phyloP scores from a whole-genome alignment of 2,329 filamentous ascomycete genomes.

The Aspergillus viridinutans region DNA sequence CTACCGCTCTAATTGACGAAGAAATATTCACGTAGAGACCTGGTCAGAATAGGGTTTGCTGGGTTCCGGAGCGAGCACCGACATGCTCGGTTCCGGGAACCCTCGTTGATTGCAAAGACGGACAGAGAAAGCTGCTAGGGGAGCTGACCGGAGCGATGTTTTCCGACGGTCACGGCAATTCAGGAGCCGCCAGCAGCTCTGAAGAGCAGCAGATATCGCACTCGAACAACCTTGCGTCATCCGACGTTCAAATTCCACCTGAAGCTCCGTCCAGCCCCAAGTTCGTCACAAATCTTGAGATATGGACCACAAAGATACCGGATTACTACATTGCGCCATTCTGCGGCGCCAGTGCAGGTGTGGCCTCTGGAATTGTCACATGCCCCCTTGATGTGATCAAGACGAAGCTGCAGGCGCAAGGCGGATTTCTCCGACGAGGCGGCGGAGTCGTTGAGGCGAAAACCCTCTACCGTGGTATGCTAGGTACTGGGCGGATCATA shows the following conservation, averaged over 20 bases:
- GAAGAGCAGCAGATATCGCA: slow-evolving; percentile 25
- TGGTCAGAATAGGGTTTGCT: slow-evolving; percentile 19
- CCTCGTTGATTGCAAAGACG: slow-evolving; percentile 37
- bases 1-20: slow-evolving; percentile 1
- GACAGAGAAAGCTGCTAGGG: slow-evolving; percentile 36
- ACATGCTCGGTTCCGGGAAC: slow-evolving; percentile 40
- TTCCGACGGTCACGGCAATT: slow-evolving; percentile 41
- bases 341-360: slow-evolving; percentile 81
- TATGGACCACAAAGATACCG: slow-evolving; percentile 48
- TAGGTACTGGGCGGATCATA: slow-evolving; percentile 82
- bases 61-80: slow-evolving; percentile 40
- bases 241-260: slow-evolving; percentile 23
- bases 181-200: slow-evolving; percentile 28
- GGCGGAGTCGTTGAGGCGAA: slow-evolving; percentile 42
- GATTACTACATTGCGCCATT: slow-evolving; percentile 68
- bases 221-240: slow-evolving; percentile 19
- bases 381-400: slow-evolving; percentile 99
- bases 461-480: slow-evolving; percentile 72
- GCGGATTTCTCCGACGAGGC: slow-evolving; percentile 61
- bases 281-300: slow-evolving; percentile 36
- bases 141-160: slow-evolving; percentile 40
- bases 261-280: slow-evolving; percentile 26
- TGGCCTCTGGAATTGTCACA: slow-evolving; percentile 89
- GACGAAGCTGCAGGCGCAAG: slow-evolving; percentile 94
- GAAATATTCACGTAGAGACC: slow-evolving; percentile 5